Percentiles rank a stretch among this genome's conserved stretches.
Evolutionary conservation across 202 grass and related monocot genomes (phyloP).

Genomic region (Miscanthus sacchariflorus): DNA sequence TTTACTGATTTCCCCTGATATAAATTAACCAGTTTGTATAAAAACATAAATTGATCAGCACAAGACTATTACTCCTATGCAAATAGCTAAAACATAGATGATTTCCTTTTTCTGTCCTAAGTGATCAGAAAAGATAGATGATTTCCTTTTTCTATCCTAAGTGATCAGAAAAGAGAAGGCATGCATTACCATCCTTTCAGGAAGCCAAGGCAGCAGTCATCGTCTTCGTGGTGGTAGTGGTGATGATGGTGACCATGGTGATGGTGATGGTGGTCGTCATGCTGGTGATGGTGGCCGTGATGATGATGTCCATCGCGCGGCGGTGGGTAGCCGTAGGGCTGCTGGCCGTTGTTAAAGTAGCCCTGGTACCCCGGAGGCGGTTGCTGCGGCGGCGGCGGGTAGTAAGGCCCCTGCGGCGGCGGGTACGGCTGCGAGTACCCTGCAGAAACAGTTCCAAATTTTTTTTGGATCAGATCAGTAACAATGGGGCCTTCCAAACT

Average conservation of each 20-base stretch:
- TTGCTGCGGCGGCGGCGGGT: conserved; percentile 56
- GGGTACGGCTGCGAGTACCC: conserved; percentile 39
- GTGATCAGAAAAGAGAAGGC: neutral
- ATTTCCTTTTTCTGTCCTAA: neutral
- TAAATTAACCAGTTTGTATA: neutral
- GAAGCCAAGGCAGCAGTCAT: too few species aligned
- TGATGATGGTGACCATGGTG: too few species aligned
- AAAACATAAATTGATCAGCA: neutral
- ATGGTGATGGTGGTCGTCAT: too few species aligned
- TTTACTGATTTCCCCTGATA: neutral
- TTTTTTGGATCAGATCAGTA: neutral
- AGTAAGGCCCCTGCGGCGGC: conserved; percentile 47
- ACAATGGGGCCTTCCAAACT: neutral
- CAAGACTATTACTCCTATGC: neutral
- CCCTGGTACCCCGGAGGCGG: conserved; percentile 83
- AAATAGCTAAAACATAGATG: neutral
- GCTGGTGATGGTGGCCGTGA: too few species aligned
- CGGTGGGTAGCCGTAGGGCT: too few species aligned
- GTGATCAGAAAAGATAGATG: neutral
- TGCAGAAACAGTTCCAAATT: neutral
- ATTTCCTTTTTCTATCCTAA: neutral
- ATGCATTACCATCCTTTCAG: too few species aligned
- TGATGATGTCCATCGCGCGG: too few species aligned
- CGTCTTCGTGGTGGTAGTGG: too few species aligned
- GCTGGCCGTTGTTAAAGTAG: too few species aligned